These are phyloP conservation scores for Persicaria tinctoria DNA, from an alignment of 148 eudicot genomes.

Conservation along the genomic window DNA sequence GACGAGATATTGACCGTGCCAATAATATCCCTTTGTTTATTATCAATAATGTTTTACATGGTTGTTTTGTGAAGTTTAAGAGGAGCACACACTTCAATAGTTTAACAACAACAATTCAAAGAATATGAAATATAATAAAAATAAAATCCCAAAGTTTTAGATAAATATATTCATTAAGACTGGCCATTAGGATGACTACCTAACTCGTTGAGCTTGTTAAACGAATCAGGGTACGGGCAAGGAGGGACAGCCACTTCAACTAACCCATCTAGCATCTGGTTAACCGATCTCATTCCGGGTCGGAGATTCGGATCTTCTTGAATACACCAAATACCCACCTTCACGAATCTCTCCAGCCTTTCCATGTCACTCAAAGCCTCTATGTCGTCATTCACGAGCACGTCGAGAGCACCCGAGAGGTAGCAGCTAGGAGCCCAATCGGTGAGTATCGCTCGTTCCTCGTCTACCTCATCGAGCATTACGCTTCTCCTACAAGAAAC, in stretches of 20 bases:
- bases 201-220: background rate
- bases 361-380: background rate
- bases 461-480: background rate
- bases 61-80: too few species aligned
- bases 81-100: too few species aligned
- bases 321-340: constrained; percentile 26
- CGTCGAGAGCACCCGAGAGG: background rate
- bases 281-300: constrained; percentile 21
- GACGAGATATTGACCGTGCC: too few species aligned
- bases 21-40: too few species aligned
- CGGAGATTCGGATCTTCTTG: constrained; percentile 20
- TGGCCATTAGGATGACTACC: too few species aligned
- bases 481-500: background rate
- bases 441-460: background rate
- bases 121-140: too few species aligned
- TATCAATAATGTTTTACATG: too few species aligned
- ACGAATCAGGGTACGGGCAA: constrained; percentile 15
- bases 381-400: background rate
- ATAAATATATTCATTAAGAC: too few species aligned
- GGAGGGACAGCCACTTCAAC: constrained; percentile 22
- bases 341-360: constrained; percentile 8
- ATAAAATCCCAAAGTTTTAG: too few species aligned
- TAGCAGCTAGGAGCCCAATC: background rate
- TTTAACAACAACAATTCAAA: too few species aligned
- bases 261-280: constrained; percentile 25